Base-by-base conservation (phyloP, 805 yeast genomes). In the Saccharomycopsis selenospora region DNA sequence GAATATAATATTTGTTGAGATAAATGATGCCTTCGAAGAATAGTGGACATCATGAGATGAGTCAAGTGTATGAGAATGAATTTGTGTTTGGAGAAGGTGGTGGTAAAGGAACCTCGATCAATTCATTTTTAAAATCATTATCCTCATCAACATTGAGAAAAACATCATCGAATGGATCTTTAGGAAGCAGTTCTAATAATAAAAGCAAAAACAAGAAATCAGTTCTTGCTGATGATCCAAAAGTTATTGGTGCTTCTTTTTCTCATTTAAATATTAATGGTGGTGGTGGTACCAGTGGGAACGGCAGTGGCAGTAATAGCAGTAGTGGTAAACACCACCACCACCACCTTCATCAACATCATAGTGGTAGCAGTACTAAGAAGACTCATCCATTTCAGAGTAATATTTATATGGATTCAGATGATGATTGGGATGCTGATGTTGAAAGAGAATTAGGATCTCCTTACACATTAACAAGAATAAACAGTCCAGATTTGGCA, bases 391-490 rank as follows among this genome's bases (percentile, higher is more conserved):
- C 49, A 4, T 48, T 38, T 11, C 55, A 48, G 27, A 51, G 46
- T 29, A 51, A 51, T 50, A 43, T 65, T 49, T 83, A 82, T 59
- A 69, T 79, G 40, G 95, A 89, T 60, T 67, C 82, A 49, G 96
- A 89, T 61, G 95, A 85, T 57, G 96, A 88, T 64, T 89, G 96
- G 96, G 91, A 88, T 62, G 95, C 91, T 10, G 82, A 80, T 40
- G 80, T 76, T 48, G 78, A 75, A 42, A 70, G 67, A 51, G 38
- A 33, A 6, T 33, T 33, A 20, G 17, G 17, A 17, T 33, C 38
- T 6, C 38, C 38, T 4, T 33, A 33, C 10, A 14, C 38, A 14
- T 33, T 33, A 14, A 14, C 38, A 5, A 33, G 38, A 33, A 33
- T 14, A 14, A 65, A 56, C 52, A 62, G 52, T 64, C 69, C 57